Evolutionary conservation across 768 basidiomycete genomes (phyloP).

Genomic region (Suillus weaverae): DNA sequence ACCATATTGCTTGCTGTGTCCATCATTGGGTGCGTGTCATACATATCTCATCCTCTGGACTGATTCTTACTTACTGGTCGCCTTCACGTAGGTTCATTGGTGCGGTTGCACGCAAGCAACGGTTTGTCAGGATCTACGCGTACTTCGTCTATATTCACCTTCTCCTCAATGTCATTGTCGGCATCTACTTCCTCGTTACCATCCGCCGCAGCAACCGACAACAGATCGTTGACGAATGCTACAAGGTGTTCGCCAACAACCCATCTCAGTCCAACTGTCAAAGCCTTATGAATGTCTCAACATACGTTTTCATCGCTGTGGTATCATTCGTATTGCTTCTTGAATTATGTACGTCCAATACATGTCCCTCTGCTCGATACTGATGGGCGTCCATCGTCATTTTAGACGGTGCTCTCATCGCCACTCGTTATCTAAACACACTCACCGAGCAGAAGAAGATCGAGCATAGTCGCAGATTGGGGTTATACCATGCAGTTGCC

Average conservation of each 20-base stretch:
- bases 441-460: constrained; percentile 51
- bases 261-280: constrained; percentile 46
- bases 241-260: constrained; percentile 41
- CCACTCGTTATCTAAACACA: constrained; percentile 54
- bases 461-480: constrained; percentile 34
- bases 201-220: constrained; percentile 47
- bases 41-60: neutral
- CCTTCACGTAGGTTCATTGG: constrained; percentile 44
- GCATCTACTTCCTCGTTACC: constrained; percentile 50
- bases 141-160: constrained; percentile 60
- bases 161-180: constrained; percentile 52
- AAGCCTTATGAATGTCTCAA: constrained; percentile 41
- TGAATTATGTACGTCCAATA: constrained; percentile 53
- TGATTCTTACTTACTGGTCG: neutral
- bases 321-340: constrained; percentile 46
- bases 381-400: constrained; percentile 7
- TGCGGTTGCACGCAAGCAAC: constrained; percentile 60
- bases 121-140: constrained; percentile 55
- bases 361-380: constrained; percentile 3
- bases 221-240: constrained; percentile 46
- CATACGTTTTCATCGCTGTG: constrained; percentile 47
- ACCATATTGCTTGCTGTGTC: constrained; percentile 54
- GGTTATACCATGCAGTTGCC: constrained; percentile 30
- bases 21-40: constrained; percentile 49
- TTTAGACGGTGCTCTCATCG: constrained; percentile 53